phyloP scores from a whole-genome alignment of 2,329 filamentous ascomycete genomes.

The Zarea fungicola region DNA sequence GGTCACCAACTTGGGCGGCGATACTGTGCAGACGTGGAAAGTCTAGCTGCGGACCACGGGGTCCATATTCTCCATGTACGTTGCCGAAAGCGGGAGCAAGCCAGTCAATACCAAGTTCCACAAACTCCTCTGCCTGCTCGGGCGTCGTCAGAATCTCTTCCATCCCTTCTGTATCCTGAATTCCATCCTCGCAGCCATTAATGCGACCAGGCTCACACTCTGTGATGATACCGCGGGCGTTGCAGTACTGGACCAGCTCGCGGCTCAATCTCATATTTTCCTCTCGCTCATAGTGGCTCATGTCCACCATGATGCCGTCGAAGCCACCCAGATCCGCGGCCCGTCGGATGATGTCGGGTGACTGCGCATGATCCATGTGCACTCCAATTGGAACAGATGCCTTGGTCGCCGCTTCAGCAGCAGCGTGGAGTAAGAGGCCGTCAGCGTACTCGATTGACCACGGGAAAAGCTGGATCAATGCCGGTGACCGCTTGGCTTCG shows the following conservation, averaged over 20 bases:
- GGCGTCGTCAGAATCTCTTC: slow-evolving; percentile 56
- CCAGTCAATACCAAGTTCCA: slow-evolving; percentile 67
- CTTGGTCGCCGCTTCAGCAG: slow-evolving; percentile 47
- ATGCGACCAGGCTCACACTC: slow-evolving; percentile 67
- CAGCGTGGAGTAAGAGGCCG: slow-evolving; percentile 46
- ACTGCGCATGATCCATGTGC: slow-evolving; percentile 64
- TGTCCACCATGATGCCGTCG: slow-evolving; percentile 72
- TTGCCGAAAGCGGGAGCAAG: slow-evolving; percentile 75
- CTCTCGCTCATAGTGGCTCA: slow-evolving; percentile 65
- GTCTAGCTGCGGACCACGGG: background rate
- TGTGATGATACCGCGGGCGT: slow-evolving; percentile 58
- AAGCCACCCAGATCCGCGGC: slow-evolving; percentile 54
- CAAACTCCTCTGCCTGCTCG: slow-evolving; percentile 65
- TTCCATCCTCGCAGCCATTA: slow-evolving; percentile 62
- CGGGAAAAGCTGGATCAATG: slow-evolving; percentile 67
- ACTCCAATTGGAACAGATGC: slow-evolving; percentile 55
- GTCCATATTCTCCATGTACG: slow-evolving; percentile 68
- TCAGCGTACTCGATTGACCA: slow-evolving; percentile 63
- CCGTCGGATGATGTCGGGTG: slow-evolving; percentile 50
- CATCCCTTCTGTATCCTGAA: slow-evolving; percentile 51
- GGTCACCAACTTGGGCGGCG: too few relatives aligned
- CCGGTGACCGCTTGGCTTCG: slow-evolving; percentile 58
- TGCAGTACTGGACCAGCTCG: slow-evolving; percentile 57
- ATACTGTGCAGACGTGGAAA: too few relatives aligned
- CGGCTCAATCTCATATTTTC: slow-evolving; percentile 62